Percentiles rank a stretch among this genome's conserved stretches.
Conservation (phyloP, 371 early-diverging fungal species). For the Lichtheimia hyalospora region DNA sequence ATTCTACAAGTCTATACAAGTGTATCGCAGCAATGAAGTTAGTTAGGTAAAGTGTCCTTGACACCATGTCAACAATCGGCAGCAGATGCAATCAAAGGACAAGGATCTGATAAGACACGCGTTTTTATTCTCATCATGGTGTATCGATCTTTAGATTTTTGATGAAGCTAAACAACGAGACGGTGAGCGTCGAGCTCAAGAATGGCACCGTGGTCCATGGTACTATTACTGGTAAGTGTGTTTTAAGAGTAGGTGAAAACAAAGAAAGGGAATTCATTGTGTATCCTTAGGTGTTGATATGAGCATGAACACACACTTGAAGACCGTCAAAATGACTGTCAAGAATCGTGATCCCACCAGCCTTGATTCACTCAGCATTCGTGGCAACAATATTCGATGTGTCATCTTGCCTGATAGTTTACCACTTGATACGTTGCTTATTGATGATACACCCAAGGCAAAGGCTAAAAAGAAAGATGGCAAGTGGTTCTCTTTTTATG, state of each 20-base stretch:
- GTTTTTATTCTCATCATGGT: not conserved
- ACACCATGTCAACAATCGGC: not conserved
- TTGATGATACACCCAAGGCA: slow-evolving; percentile 94
- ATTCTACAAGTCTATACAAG: not conserved
- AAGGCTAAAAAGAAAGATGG: slow-evolving; percentile 75
- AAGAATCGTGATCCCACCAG: slow-evolving; percentile 88
- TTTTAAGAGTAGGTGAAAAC: not conserved
- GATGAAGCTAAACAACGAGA: slow-evolving; percentile 93
- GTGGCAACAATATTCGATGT: slow-evolving; percentile 95
- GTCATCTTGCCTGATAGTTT: slow-evolving; percentile 94
- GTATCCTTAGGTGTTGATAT: slow-evolving; percentile 83
- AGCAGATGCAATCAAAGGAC: not conserved
- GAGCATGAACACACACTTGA: slow-evolving; percentile 99
- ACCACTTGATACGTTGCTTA: slow-evolving; percentile 93
- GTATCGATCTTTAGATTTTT: slow-evolving; percentile 70
- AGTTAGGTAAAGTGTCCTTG: slow-evolving; percentile 2
- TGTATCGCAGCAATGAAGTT: slow-evolving; percentile 6
- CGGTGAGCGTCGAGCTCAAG: slow-evolving; percentile 95
- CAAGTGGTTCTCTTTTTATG: slow-evolving; percentile 4
- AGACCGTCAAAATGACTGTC: slow-evolving; percentile 97
- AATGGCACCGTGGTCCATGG: slow-evolving; percentile 95
- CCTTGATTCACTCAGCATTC: slow-evolving; percentile 89
- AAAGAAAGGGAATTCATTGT: slow-evolving; percentile 1
- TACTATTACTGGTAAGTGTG: slow-evolving; percentile 78
- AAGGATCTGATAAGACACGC: not conserved